Base-by-base conservation (phyloP, 2,329 filamentous ascomycete genomes). In the Hymenoscyphus salicellus region DNA sequence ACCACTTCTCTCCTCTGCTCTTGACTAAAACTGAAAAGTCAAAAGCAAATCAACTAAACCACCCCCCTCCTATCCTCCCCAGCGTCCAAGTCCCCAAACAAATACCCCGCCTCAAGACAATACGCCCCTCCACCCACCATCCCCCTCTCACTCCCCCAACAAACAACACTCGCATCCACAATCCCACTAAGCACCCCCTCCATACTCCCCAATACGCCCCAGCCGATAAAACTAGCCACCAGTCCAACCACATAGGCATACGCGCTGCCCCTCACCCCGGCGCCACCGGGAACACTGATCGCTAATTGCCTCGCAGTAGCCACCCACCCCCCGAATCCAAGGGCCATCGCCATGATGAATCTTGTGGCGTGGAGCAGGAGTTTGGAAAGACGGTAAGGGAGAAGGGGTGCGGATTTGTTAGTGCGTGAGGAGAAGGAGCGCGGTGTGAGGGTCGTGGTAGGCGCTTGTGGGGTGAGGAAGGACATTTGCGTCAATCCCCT, bases 301-400 rank as follows among this genome's bases (percentile, higher is more conserved):
- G 84, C 82, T 3, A 97, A 81, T 77, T 90, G 89, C 68, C 92
- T 88, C 11, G 95, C 93, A 41, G 93, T 96, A 57, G 92, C 90
- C 8, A 98, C 92, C 95, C 95, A 99, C n/a, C 92, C 94, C 3
- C 91, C 93, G 73, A 98, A 96, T 0, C 94, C 94, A 33, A 99
- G 85, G 0, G 89, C 91, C 57, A 93, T 87, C 0, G 92, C 92
- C 86, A 97, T 96, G 73, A 97, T 90, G 75, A 94, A 91, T 20
- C 94, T 87, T 1, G 93, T 95, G 2, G 94, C 92, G 71, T 97
- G 92, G 3, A 99, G 86, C 7, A 99, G 84, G 32, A 98, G 84
- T 77, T 97, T 98, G 1, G 95, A 91, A 8, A 98, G 86, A 4
- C 92, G 87, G 76, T 98, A 99, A 0, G 95, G 90, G 28, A 95